Evolutionary conservation across 768 basidiomycete genomes (phyloP), one percentile per base, ranked within the genome.

Genomic region (Omphalotus guepiniiformis): DNA sequence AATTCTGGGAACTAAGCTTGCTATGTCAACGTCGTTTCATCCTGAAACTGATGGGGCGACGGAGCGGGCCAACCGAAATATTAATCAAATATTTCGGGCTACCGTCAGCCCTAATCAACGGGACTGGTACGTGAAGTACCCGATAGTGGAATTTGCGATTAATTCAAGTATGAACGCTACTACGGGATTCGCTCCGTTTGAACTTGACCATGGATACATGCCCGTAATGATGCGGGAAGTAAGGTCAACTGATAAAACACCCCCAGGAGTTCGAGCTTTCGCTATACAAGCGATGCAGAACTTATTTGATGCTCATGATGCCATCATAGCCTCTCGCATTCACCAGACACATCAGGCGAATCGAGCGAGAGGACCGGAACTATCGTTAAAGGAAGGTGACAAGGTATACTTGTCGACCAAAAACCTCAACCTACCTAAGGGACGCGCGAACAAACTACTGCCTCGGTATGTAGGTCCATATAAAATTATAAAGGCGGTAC

Each of bases 391-490:
- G n/a, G 39, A 21, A 2, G 66, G 65, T 0, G 53, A 60, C 8
- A n/a, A 52, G 0, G 65, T 61, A 0, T 68, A 66, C 29, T 41
- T 70, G 57, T n/a, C n/a, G n/a, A n/a, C n/a, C n/a, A n/a, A n/a
- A n/a, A n/a, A n/a, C n/a, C n/a, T n/a, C n/a, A n/a, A n/a, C n/a
- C n/a, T n/a, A n/a, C n/a, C n/a, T n/a, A n/a, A n/a, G n/a, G n/a
- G n/a, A n/a, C n/a, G n/a, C 11, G 66, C 64, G 0, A 25, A 49
- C 7, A 70, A 69, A 35, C 48, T 70, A 0, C 9, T 56, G 0
- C 69, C 64, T 0, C 58, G 60, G 18, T 69, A 45, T 41, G 53
- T 69, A 13, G 64, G 68, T 1, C 68, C n/a, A n/a, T n/a, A n/a
- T n/a, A n/a, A n/a, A n/a, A n/a, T n/a, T n/a, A n/a, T n/a, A n/a